Conservation (phyloP, 768 basidiomycete genomes). For the Hericium rajendrae region DNA sequence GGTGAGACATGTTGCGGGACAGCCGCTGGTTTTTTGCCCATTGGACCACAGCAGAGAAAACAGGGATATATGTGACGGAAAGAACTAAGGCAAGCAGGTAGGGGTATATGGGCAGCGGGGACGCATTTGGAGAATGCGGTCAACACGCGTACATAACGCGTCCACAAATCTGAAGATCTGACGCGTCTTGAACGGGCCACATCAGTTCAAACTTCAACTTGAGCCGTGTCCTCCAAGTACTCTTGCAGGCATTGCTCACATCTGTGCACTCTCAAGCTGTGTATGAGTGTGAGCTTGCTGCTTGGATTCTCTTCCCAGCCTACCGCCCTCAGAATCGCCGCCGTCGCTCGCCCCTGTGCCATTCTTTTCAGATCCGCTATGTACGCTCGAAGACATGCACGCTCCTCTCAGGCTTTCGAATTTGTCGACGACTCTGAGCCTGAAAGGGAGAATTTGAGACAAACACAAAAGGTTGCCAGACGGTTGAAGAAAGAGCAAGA, state of each 20-base stretch:
- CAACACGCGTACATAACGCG: slow-evolving; percentile 16
- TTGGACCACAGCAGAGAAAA: neutral
- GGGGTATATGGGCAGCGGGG: neutral
- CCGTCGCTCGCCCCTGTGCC: too few species aligned
- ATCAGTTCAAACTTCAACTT: neutral
- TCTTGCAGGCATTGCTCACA: too few species aligned
- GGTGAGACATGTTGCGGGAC: slow-evolving; percentile 36
- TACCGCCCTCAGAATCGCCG: too few species aligned
- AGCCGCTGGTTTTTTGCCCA: neutral
- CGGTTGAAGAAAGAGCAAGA: slow-evolving; percentile 17
- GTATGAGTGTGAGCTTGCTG: too few species aligned
- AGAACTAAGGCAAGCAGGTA: neutral
- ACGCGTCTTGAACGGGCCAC: neutral
- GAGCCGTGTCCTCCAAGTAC: neutral
- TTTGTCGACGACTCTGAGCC: slow-evolving; percentile 65
- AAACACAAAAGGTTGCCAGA: slow-evolving; percentile 11
- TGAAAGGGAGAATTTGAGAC: slow-evolving; percentile 40
- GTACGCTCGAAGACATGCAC: neutral
- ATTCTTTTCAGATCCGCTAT: too few species aligned
- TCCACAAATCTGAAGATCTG: neutral
- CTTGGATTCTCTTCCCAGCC: too few species aligned
- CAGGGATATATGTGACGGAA: neutral
- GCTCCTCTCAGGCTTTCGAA: neutral
- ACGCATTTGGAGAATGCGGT: neutral
- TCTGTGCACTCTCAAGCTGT: too few species aligned